Base-by-base conservation (phyloP, 768 basidiomycete species). In the Tulasnella sp. region DNA sequence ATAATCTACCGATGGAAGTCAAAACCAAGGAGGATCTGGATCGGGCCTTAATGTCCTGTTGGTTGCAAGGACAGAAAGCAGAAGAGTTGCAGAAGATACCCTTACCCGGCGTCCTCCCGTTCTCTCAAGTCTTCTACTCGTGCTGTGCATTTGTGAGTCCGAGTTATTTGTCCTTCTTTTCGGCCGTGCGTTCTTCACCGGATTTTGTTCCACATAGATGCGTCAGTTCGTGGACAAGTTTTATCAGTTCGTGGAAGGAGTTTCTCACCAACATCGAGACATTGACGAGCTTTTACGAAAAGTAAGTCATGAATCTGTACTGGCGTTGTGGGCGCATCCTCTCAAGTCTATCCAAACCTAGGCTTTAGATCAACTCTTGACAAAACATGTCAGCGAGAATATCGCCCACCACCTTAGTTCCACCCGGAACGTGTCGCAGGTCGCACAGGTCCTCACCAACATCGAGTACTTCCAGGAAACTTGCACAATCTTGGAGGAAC, bases 201-300 rank as follows among this genome's bases (percentile, higher is more conserved):
- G 8, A 55, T 43, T 15, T 38, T 7, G 43, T 2, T 3, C 38
- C 27, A 45, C 25, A 27, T 73, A 94, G 83, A 87, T 94, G 60
- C 83, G 90, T 24, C 76, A 75, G 44, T 97, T 94, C 67, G 87
- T 96, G 41, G 87, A 92, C 65, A 91, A 90, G 65, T 98, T 96
- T 73, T 94, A 97, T 68, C 84, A 90, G 22, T 99, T 98, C 70
- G 83, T 93, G 0, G 96, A 99, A 65, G 94, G 94, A 8, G 87
- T 96, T 4, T 83, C 87, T 1, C 89, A 93, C 67, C 87, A 91
- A 60, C 87, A 92, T 69, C 79, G 85, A 44, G 87, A 93, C 67
- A 88, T 93, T 30, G 93, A 98, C 65, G 91, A 92, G 55, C 76
- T 97, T 8, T 70, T 99, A 52, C 85, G 84, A 72, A 92, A 85